These are phyloP conservation scores for Russula virescens DNA, from an alignment of 768 basidiomycete genomes.

Conservation along the genomic window DNA sequence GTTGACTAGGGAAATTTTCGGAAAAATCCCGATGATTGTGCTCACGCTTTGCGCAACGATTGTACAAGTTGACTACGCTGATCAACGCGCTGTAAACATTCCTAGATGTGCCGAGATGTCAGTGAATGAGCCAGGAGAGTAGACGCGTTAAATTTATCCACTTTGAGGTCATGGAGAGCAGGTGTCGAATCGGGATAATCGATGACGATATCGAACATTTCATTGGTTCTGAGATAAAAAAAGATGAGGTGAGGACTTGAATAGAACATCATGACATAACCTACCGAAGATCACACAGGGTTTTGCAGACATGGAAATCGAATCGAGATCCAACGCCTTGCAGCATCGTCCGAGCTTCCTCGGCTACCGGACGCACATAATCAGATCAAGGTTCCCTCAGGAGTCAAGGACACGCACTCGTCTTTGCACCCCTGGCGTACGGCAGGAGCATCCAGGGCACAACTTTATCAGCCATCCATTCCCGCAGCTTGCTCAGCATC, in stretches of 20 bases:
- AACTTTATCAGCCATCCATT: slow-evolving; percentile 76
- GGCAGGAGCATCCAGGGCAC: slow-evolving; percentile 83
- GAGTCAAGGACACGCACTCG: slow-evolving; percentile 35
- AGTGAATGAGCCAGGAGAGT: background rate
- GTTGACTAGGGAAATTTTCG: background rate
- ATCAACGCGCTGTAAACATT: slow-evolving; percentile 75
- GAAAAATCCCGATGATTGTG: slow-evolving; percentile 1
- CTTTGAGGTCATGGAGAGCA: slow-evolving; percentile 83
- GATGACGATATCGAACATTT: slow-evolving; percentile 95
- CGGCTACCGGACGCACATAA: slow-evolving; percentile 37
- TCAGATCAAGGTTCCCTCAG: background rate
- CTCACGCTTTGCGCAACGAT: slow-evolving; percentile 74
- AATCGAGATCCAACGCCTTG: slow-evolving; percentile 76
- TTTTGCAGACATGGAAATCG: slow-evolving; percentile 91
- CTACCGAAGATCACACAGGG: slow-evolving; percentile 79
- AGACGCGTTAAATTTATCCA: slow-evolving; percentile 29
- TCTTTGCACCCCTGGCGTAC: slow-evolving; percentile 63
- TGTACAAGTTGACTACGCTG: slow-evolving; percentile 72
- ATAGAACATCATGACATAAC: slow-evolving; percentile 22
- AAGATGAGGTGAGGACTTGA: background rate
- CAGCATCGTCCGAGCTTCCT: slow-evolving; percentile 67
- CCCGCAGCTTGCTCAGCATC: slow-evolving; percentile 53
- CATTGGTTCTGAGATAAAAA: slow-evolving; percentile 46
- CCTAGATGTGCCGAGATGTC: slow-evolving; percentile 36
- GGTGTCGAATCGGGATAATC: slow-evolving; percentile 85